Evolutionary conservation across 805 yeast species (phyloP), one percentile per base, ranked within the genome.

Genomic region (Starmerella bombicola): DNA sequence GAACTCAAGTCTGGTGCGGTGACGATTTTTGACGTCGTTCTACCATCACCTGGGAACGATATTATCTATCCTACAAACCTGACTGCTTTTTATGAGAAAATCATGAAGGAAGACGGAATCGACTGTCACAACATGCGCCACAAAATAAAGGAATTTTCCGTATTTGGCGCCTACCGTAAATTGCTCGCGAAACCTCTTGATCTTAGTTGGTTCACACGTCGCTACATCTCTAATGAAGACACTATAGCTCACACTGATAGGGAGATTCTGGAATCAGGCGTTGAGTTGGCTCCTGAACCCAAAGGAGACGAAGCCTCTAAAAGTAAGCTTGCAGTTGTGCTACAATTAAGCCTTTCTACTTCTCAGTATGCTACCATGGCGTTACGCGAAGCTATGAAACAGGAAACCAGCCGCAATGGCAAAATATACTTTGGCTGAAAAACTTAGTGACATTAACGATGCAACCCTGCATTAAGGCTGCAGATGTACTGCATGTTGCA

Each of bases 311-410:
- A 57, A 50, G 43, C 38, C 57, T 59, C 33, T 5, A 80, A 74
- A 5, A 55, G 58, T 2, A 74, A 71, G 43, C 64, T 68, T 0
- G 96, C 95, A 0, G 74, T 86, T 12, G 68, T 91, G 4, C 58
- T 93, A 43, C 76, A 71, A 50, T 68, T 91, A 69, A 79, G 76
- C 54, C 66, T 91, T 43, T 88, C 85, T 4, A 76, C 81, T 3
- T 80, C 95, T 26, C 78, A 93, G 5, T 91, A 91, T 59, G 99
- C 99, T 1, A 91, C 99, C 0, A 93, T 91, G 98, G 94, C 95
- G 1, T 62, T 91, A 37, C 73, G 98, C 56, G 97, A 91, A 59
- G 73, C 83, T 37, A 76, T 86, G 81, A 80, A 76, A 57, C 37
- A 37, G 16, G 57, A 53, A 5, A 53, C 56, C 5, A 39, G 49